Evolutionary conservation across 228 moss, liverwort and hornwort species (phyloP).

Genomic region (Sphagnum fallax): DNA sequence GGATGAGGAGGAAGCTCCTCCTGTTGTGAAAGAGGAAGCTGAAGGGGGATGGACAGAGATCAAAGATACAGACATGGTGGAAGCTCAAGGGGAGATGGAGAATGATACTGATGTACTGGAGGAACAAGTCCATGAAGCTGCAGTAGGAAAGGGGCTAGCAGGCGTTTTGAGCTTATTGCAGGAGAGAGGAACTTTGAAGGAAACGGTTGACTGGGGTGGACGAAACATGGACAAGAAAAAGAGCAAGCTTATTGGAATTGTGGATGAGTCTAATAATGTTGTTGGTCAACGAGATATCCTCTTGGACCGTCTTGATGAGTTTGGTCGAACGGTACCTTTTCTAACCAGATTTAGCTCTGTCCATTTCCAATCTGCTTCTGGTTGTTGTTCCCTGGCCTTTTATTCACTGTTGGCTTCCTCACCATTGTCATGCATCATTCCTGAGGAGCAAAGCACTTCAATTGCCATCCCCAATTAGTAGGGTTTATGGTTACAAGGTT

Average conservation of each 20-base stretch:
- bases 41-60: constrained; percentile 97
- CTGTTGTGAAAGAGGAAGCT: constrained; percentile 25
- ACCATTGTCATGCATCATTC: too few relatives aligned
- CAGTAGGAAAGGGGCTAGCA: constrained; percentile 89
- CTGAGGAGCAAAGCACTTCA: too few relatives aligned
- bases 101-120: constrained; percentile 49
- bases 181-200: constrained; percentile 92
- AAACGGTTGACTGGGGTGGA: constrained; percentile 99
- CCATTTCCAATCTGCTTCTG: background rate
- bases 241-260: constrained; percentile 93
- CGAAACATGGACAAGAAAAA: constrained; percentile 99
- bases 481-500: too few relatives aligned
- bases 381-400: background rate
- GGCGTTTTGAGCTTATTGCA: constrained; percentile 79
- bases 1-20: constrained; percentile 70
- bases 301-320: constrained; percentile 94
- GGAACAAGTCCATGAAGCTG: constrained; percentile 68
- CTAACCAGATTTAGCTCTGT: background rate
- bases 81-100: constrained; percentile 42
- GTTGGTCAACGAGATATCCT: constrained; percentile 94
- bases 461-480: too few relatives aligned
- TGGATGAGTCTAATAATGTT: constrained; percentile 92
- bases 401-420: background rate
- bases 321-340: constrained; percentile 82
- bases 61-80: constrained; percentile 56